Conservation (phyloP, 179 eudicot genomes). For the Spergularia azorica region DNA sequence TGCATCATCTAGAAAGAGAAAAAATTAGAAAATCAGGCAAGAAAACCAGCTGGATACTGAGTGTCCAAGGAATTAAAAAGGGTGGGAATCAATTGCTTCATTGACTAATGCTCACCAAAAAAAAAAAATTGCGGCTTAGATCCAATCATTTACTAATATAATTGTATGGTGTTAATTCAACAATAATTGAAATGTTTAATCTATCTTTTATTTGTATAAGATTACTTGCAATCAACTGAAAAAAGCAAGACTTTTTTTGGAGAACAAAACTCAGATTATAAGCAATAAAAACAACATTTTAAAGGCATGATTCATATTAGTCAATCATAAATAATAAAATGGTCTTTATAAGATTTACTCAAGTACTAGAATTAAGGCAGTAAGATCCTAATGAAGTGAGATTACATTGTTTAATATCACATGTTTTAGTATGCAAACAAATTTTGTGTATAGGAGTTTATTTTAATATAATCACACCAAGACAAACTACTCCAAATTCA, state of each 20-base stretch:
- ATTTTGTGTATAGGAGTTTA: conserved; percentile 12
- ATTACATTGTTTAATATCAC: conserved; percentile 28
- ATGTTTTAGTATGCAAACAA: conserved; percentile 31
- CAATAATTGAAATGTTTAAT: background rate
- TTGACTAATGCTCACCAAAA: conserved; percentile 29
- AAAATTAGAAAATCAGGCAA: conserved; percentile 1
- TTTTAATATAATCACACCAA: conserved; percentile 17
- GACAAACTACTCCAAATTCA: background rate
- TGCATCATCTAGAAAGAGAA: conserved; percentile 16
- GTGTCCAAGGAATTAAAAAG: conserved; percentile 24
- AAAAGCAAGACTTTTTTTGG: background rate
- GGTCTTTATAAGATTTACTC: conserved; percentile 3
- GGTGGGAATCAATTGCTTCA: conserved; percentile 18
- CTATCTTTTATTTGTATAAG: too few species aligned
- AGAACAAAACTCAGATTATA: background rate
- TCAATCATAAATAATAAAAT: conserved; percentile 1
- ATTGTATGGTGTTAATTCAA: conserved; percentile 6
- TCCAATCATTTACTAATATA: conserved; percentile 5
- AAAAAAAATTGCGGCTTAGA: conserved; percentile 15
- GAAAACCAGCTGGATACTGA: conserved; percentile 31
- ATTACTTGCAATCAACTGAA: conserved; percentile 16
- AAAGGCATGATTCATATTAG: conserved; percentile 12
- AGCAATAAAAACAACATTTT: conserved; percentile 1
- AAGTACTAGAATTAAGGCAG: background rate
- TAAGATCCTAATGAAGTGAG: background rate